A percentile compares a stretch with the other conserved stretches of the same genome.
Evolutionary conservation across 768 basidiomycete genomes (phyloP).

Genomic region (Auricularia sp.): DNA sequence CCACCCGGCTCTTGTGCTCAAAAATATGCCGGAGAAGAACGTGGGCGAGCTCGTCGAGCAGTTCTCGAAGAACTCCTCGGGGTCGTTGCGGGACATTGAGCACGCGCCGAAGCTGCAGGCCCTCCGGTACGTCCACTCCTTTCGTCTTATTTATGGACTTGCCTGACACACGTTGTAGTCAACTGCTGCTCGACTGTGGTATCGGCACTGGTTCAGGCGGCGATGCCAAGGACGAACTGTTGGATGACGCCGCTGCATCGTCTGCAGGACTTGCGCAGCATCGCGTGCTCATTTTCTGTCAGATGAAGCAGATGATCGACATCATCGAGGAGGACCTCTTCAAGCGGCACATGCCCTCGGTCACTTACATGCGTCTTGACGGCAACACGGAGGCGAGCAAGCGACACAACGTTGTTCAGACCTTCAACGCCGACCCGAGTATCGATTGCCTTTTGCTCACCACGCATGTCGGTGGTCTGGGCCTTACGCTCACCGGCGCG

Average conservation of each 20-base stretch:
- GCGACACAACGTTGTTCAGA: conserved; percentile 94
- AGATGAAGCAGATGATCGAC: conserved; percentile 98
- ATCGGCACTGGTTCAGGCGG: conserved; percentile 52
- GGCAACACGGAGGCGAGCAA: conserved; percentile 87
- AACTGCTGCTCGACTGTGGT: conserved; percentile 89
- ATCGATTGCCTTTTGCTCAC: conserved; percentile 94
- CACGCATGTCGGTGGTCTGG: conserved; percentile 93
- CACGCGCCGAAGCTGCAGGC: conserved; percentile 93
- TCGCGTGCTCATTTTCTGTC: conserved; percentile 98
- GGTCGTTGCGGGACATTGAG: conserved; percentile 63
- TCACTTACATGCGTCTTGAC: conserved; percentile 97
- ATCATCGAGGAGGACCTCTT: conserved; percentile 93
- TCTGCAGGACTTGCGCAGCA: conserved; percentile 75
- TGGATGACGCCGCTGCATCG: conserved; percentile 47
- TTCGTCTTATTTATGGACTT: background rate
- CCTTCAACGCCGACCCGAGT: conserved; percentile 94
- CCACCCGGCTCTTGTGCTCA: conserved; percentile 87
- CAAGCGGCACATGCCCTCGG: conserved; percentile 83
- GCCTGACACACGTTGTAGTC: conserved; percentile 36
- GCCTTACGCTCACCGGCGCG: conserved; percentile 91
- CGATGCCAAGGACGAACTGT: conserved; percentile 53
- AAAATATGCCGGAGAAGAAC: conserved; percentile 52
- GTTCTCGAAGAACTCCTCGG: conserved; percentile 30
- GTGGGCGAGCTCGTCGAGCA: conserved; percentile 47
- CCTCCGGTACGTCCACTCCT: conserved; percentile 49